phyloP scores from a whole-genome alignment of 129 eudicot genomes.

The Scalesia atractyloides region DNA sequence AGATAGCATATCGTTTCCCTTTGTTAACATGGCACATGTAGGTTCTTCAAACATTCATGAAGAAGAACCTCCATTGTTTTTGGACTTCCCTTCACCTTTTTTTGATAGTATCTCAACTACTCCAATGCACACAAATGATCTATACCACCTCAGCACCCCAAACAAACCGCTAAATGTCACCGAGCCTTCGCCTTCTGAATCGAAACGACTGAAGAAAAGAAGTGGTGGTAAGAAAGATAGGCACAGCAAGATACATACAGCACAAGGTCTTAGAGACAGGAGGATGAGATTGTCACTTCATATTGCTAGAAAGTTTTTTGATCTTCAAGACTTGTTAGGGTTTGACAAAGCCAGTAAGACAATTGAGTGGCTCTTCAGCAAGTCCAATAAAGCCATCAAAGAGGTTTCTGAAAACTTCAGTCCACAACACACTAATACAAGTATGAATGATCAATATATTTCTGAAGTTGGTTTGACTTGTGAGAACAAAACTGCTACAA shows the following conservation, averaged over 20 bases:
- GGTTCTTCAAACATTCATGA: conserved; percentile 14
- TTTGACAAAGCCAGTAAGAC: conserved; percentile 65
- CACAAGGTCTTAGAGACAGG: conserved; percentile 58
- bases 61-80: conserved; percentile 30
- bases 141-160: conserved; percentile 11
- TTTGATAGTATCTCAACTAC: conserved; percentile 24
- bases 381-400: conserved; percentile 57
- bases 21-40: conserved; percentile 15
- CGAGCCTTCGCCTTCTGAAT: conserved; percentile 21
- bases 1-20: background rate
- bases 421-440: conserved; percentile 24
- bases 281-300: conserved; percentile 64
- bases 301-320: conserved; percentile 59
- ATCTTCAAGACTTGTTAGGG: conserved; percentile 66
- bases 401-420: conserved; percentile 31
- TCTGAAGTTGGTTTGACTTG: background rate
- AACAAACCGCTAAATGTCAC: conserved; percentile 10
- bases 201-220: conserved; percentile 20
- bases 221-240: conserved; percentile 50
- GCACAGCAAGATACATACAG: conserved; percentile 65
- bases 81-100: conserved; percentile 43
- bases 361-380: conserved; percentile 62
- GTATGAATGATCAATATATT: background rate
- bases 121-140: conserved; percentile 8
- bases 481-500: conserved; percentile 11